phyloP scores from a whole-genome alignment of 2,329 filamentous ascomycete genomes.

The Helicocarpus griseus region DNA sequence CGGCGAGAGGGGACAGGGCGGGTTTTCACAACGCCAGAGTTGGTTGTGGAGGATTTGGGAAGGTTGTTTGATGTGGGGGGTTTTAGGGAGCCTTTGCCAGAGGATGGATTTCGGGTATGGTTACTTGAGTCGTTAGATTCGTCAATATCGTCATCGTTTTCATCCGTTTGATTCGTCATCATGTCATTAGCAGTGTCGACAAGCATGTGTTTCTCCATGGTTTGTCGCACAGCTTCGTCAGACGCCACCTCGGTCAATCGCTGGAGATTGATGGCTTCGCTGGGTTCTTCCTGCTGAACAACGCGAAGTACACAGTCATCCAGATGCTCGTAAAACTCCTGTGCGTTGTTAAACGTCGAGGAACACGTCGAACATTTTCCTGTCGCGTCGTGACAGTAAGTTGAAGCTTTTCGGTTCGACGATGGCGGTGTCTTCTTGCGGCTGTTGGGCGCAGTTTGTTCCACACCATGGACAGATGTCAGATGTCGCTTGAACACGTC shows the following conservation, averaged over 20 bases:
- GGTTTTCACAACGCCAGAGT: slow-evolving; percentile 71
- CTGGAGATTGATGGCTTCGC: slow-evolving; percentile 48
- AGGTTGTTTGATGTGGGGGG: slow-evolving; percentile 34
- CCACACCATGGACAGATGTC: slow-evolving; percentile 81
- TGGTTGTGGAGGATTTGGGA: slow-evolving; percentile 38
- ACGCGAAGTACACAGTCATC: slow-evolving; percentile 60
- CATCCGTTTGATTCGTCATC: slow-evolving; percentile 47
- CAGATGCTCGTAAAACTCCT: slow-evolving; percentile 96
- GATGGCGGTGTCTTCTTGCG: slow-evolving; percentile 57
- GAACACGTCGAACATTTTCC: slow-evolving; percentile 91
- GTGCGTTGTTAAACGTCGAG: slow-evolving; percentile 70
- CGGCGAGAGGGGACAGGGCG: slow-evolving; percentile 50
- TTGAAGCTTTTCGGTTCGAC: slow-evolving; percentile 55
- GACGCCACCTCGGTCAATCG: slow-evolving; percentile 50
- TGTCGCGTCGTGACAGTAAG: slow-evolving; percentile 65
- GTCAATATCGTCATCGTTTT: slow-evolving; percentile 26
- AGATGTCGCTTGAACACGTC: slow-evolving; percentile 94
- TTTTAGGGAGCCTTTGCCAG: slow-evolving; percentile 23
- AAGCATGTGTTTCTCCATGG: slow-evolving; percentile 49
- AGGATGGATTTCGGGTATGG: slow-evolving; percentile 39
- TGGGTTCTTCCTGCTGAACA: slow-evolving; percentile 50
- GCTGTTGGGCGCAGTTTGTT: slow-evolving; percentile 86
- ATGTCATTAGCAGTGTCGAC: slow-evolving; percentile 39
- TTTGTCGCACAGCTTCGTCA: slow-evolving; percentile 48
- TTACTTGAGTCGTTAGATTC: slow-evolving; percentile 6